Evolutionary conservation across 2,329 filamentous ascomycete genomes (phyloP).

Genomic region (Capronia epimyces): DNA sequence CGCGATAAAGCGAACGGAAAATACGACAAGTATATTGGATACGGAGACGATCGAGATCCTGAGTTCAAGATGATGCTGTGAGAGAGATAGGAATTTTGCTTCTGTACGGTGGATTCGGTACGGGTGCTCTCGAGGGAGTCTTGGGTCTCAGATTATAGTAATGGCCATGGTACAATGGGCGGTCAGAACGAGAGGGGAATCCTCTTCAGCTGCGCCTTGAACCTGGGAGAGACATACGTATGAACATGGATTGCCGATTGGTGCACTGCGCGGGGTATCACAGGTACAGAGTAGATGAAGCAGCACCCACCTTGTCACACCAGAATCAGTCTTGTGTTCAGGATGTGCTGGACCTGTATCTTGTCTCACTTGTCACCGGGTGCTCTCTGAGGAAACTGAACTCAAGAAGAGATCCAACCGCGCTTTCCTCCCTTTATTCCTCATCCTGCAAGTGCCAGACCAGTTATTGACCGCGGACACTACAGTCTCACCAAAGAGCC

Average conservation of each 20-base stretch:
- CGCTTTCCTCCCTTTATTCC: not conserved
- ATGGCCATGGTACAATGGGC: too few relatives aligned
- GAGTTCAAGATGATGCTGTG: conserved; percentile 57
- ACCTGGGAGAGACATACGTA: too few relatives aligned
- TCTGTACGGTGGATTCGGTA: not conserved
- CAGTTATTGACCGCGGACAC: not conserved
- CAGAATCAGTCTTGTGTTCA: too few relatives aligned
- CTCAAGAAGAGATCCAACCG: not conserved
- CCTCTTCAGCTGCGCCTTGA: too few relatives aligned
- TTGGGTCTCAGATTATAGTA: not conserved
- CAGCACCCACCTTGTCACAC: too few relatives aligned
- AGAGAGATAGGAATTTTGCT: conserved; percentile 13
- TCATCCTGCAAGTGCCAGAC: too few relatives aligned
- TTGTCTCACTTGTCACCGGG: too few relatives aligned
- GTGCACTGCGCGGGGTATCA: too few relatives aligned
- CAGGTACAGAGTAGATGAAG: too few relatives aligned
- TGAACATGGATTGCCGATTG: too few relatives aligned
- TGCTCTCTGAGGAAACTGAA: not conserved
- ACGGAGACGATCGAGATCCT: conserved; percentile 60
- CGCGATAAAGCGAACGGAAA: conserved; percentile 56
- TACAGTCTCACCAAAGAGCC: not conserved
- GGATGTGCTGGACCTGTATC: too few relatives aligned
- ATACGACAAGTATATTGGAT: conserved; percentile 53
- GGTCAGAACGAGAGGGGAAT: too few relatives aligned
- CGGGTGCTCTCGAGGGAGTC: not conserved